Percentiles rank a stretch among this genome's conserved stretches.
Evolutionary conservation across 306 rosid species (phyloP).

Genomic region (Vigna nakashimae): DNA sequence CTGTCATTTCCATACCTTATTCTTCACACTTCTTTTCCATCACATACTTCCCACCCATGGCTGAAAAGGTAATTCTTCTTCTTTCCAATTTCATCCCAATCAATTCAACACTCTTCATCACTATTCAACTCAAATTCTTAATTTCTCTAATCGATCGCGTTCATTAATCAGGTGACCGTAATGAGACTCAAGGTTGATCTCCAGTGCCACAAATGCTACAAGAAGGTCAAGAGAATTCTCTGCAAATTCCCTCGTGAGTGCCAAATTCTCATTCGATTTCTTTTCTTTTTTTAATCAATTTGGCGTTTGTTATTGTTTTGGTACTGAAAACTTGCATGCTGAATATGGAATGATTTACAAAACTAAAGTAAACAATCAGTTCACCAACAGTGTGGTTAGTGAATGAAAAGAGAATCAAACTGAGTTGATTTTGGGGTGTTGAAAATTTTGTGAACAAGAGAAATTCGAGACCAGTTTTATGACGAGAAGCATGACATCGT

Average conservation of each 20-base stretch:
- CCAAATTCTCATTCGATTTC: neutral
- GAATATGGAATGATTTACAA: no score
- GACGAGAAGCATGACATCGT: slow-evolving; percentile 73
- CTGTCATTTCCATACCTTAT: no score
- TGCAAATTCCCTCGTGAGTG: slow-evolving; percentile 82
- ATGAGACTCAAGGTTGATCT: slow-evolving; percentile 83
- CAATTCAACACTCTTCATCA: no score
- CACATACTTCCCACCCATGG: slow-evolving; percentile 44
- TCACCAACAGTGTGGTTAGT: neutral
- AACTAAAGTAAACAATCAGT: no score
- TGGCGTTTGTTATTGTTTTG: no score
- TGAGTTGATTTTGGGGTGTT: slow-evolving; percentile 46
- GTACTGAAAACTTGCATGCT: no score
- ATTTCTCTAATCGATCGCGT: neutral
- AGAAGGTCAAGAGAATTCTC: slow-evolving; percentile 78
- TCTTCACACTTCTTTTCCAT: neutral
- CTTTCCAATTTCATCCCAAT: no score
- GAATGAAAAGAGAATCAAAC: slow-evolving; percentile 23
- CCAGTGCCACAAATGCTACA: slow-evolving; percentile 72
- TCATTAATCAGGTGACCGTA: slow-evolving; percentile 50
- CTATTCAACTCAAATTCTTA: no score
- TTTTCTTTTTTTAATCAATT: no score
- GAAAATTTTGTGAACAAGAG: slow-evolving; percentile 62
- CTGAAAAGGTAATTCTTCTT: slow-evolving; percentile 38
- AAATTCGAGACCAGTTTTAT: slow-evolving; percentile 82